Evolutionary conservation across 1,139 yeast species (phyloP), one percentile per base, ranked within the genome.

Genomic region (Citeromyces hawaiiensis): DNA sequence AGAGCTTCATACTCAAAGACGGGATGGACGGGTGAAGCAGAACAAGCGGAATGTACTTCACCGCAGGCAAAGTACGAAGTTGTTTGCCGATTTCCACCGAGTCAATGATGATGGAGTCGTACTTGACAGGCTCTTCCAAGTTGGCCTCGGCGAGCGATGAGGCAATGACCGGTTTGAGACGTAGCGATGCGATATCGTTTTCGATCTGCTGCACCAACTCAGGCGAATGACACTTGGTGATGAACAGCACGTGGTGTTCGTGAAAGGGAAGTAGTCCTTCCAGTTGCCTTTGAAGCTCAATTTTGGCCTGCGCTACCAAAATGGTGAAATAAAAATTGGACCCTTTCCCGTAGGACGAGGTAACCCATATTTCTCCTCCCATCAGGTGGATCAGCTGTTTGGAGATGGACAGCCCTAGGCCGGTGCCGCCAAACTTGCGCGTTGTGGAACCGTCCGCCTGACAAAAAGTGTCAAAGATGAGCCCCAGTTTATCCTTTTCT

Each of bases 401-500:
- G 6, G 94, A 85, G 57, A 85, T 85, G 2, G 94, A 82, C 43
- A 85, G 68, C 19, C 95, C 95, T 39, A 85, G 66, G 44, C 91
- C 91, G 8, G 94, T 85, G 56, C 95, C 95, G 54, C 95, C 95
- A 56, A 85, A 85, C 57, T 83, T 83, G 55, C 95, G 72, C 1
- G 94, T 85, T 1, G 94, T 83, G 2, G 94, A 83, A 39, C 94
- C 94, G 61, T 85, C 94, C 3, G 94, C 94, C 59, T 85, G 95
- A 52, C 94, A 80, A 63, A 85, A 85, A 4, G 91, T 85, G 52
- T 83, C 94, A 52, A 85, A 85, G 53, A 83, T 83, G 35, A 83
- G 68, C 36, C 86, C 94, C 38, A 83, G 66, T 53, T 83, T 83
- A 52, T 83, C 94, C 53, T 73, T 78, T 54, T 79, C 85, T 45